A percentile compares a stretch with the other conserved stretches of the same genome.
phyloP scores from a whole-genome alignment of 2,329 filamentous ascomycete genomes.

The Exserohilum rostratum region DNA sequence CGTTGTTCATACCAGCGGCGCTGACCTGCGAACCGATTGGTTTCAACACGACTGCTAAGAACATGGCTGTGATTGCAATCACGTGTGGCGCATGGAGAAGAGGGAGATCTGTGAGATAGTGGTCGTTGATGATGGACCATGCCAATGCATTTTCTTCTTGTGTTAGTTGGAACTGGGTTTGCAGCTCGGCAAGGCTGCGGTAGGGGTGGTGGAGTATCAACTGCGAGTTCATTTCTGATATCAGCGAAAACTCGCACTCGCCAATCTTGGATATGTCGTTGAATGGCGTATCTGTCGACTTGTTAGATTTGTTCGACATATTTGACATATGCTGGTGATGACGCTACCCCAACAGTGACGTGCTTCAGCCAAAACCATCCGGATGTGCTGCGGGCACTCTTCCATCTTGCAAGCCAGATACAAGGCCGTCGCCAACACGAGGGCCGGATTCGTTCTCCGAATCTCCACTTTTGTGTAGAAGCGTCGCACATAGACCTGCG shows the following conservation, averaged over 20 bases:
- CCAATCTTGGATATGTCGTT: conserved; percentile 81
- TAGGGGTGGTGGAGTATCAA: conserved; percentile 92
- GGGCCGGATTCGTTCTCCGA: conserved; percentile 88
- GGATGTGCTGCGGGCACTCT: conserved; percentile 94
- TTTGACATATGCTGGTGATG: background rate
- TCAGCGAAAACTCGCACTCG: conserved; percentile 92
- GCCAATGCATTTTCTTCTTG: conserved; percentile 79
- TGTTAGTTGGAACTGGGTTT: conserved; percentile 71
- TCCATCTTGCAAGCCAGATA: conserved; percentile 99
- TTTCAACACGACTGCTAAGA: conserved; percentile 81
- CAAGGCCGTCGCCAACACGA: conserved; percentile 89
- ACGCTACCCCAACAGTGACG: conserved; percentile 64
- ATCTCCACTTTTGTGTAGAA: conserved; percentile 94
- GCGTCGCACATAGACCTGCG: conserved; percentile 91
- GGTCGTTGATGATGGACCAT: conserved; percentile 86
- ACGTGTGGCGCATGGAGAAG: conserved; percentile 85
- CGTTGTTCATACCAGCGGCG: conserved; percentile 48
- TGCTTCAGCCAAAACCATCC: conserved; percentile 85
- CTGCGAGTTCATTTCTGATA: conserved; percentile 88
- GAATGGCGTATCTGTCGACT: conserved; percentile 40
- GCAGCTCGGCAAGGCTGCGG: conserved; percentile 75
- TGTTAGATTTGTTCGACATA: conserved; percentile 22
- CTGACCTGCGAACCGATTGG: conserved; percentile 61
- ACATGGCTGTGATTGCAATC: conserved; percentile 83
- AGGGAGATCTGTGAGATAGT: conserved; percentile 90